Evolutionary conservation across 2,329 filamentous ascomycete species (phyloP).

Genomic region (Cytospora mali): DNA sequence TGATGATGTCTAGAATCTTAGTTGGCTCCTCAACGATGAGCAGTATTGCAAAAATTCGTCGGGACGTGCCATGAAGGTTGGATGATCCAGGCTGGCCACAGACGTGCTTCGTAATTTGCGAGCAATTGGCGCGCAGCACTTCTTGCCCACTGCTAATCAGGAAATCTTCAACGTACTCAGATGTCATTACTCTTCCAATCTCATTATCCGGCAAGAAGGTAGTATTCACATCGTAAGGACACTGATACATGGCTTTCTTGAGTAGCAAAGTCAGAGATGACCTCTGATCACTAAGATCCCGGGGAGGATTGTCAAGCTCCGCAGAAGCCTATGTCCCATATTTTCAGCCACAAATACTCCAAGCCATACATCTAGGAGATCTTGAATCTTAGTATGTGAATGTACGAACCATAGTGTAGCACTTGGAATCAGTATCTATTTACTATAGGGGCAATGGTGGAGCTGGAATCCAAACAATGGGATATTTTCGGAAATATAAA

Average conservation of each 20-base stretch:
- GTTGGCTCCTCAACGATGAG: background rate
- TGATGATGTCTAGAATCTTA: background rate
- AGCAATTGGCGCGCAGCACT: background rate
- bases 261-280: background rate
- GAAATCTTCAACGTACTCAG: background rate
- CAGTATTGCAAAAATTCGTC: slow-evolving; percentile 1
- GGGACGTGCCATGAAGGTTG: background rate
- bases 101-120: background rate
- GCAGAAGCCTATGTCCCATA: background rate
- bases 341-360: background rate
- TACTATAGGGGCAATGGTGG: too few relatives aligned
- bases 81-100: background rate
- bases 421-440: too few relatives aligned
- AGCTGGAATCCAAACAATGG: too few relatives aligned
- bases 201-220: slow-evolving; percentile 1
- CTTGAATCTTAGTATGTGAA: too few relatives aligned
- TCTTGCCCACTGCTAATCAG: background rate
- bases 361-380: too few relatives aligned
- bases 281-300: too few relatives aligned
- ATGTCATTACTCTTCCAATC: background rate
- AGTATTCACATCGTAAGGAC: background rate
- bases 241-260: background rate
- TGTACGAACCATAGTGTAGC: too few relatives aligned
- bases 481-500: too few relatives aligned
- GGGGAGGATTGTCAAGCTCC: too few relatives aligned